These are phyloP conservation scores for Colletotrichum kahawae DNA, from an alignment of 2,329 filamentous ascomycete species.

Conservation along the genomic window DNA sequence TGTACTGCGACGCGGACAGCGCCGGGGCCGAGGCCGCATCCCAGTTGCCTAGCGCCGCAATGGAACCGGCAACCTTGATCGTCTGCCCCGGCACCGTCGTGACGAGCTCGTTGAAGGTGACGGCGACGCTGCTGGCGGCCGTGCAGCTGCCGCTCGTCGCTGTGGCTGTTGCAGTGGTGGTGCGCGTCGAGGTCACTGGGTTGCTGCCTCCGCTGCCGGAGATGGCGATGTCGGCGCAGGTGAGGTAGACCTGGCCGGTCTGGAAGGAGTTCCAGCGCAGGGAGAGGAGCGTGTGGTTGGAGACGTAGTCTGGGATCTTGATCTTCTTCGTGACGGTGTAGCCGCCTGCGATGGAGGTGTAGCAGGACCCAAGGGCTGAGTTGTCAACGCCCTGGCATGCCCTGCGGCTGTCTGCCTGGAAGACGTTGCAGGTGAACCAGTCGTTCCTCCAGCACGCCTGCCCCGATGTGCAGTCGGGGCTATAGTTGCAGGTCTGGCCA, in stretches of 20 bases:
- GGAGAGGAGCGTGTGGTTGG: constrained; percentile 55
- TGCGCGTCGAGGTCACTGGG: constrained; percentile 23
- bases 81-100: constrained; percentile 52
- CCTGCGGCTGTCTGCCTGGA: constrained; percentile 38
- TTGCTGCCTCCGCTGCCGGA: constrained; percentile 16
- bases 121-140: constrained; percentile 38
- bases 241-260: constrained; percentile 58
- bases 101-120: constrained; percentile 46
- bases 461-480: constrained; percentile 47
- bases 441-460: constrained; percentile 54
- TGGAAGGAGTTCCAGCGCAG: constrained; percentile 62
- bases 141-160: constrained; percentile 31
- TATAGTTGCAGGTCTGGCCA: constrained; percentile 54
- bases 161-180: constrained; percentile 16
- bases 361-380: constrained; percentile 47
- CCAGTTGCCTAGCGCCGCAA: constrained; percentile 43
- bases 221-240: constrained; percentile 58
- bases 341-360: constrained; percentile 56
- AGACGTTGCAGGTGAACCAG: constrained; percentile 60
- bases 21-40: constrained; percentile 47
- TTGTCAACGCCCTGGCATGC: constrained; percentile 52
- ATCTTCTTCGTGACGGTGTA: constrained; percentile 59
- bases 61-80: constrained; percentile 51
- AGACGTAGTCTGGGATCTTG: constrained; percentile 51
- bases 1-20: constrained; percentile 60